Conservation (phyloP, 371 early-diverging fungal species). For the Rhizomucor pusillus region DNA sequence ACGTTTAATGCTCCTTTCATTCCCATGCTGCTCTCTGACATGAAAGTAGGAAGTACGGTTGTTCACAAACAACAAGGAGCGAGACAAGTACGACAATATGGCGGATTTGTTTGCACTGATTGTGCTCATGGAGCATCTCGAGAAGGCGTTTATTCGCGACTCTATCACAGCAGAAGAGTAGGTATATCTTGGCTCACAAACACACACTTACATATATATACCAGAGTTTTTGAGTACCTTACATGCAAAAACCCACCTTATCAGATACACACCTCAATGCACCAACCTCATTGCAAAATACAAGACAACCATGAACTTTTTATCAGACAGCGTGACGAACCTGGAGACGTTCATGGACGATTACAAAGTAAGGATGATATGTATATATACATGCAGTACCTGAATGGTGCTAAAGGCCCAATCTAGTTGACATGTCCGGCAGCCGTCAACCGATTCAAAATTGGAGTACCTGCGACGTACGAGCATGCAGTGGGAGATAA, state of each 20-base stretch:
- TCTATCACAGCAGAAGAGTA: constrained; percentile 80
- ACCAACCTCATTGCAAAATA: constrained; percentile 89
- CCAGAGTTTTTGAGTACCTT: too few relatives aligned
- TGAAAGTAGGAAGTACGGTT: constrained; percentile 63
- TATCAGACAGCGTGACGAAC: constrained; percentile 64
- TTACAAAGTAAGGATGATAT: constrained; percentile 60
- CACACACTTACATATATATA: too few relatives aligned
- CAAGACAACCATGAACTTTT: constrained; percentile 84
- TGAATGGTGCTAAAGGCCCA: not conserved
- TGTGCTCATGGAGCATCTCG: constrained; percentile 86
- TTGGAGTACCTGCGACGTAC: constrained; percentile 87
- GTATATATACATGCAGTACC: not conserved
- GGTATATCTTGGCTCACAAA: constrained; percentile 6
- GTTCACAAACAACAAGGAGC: constrained; percentile 76
- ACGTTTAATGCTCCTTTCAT: not conserved
- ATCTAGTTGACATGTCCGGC: constrained; percentile 74
- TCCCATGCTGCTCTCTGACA: not conserved
- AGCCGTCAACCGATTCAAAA: constrained; percentile 76
- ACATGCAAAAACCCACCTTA: not conserved
- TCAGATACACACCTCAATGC: constrained; percentile 88
- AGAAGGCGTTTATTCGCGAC: constrained; percentile 91
- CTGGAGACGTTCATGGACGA: constrained; percentile 80
- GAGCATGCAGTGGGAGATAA: constrained; percentile 75
- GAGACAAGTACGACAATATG: constrained; percentile 89
- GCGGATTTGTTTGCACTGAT: constrained; percentile 93